Evolutionary conservation across 305 asterid species (phyloP), one percentile per base, ranked within the genome.

Genomic region (Fraxinus platypoda): DNA sequence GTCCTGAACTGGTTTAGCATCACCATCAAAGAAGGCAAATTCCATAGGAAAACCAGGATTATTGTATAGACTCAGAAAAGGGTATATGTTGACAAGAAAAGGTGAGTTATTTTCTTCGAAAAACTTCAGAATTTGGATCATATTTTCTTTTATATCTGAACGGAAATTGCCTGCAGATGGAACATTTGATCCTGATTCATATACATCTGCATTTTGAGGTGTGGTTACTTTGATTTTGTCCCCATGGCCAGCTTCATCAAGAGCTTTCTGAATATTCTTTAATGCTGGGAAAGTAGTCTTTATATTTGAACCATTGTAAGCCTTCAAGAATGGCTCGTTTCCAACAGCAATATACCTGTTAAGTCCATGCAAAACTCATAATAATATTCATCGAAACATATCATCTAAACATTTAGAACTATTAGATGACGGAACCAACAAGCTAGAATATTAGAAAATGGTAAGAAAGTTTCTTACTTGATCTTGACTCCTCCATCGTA

Each of bases 171-270:
- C 97, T 0, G 82, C 84, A 4, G 97, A 93, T 6, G 97, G 97
- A 35, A 87, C 87, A 0, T 1, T 23, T 8, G 77, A 2, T 37
- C 89, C 90, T 0, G 94, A 89, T 28, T 84, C 91, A 74, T 93
- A 93, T 7, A 93, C 94, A 35, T 93, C 97, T n/a, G 89, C 94
- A 38, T 93, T 93, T 68, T 92, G 97, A 0, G 97, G 97, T 85
- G 88, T 90, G 3, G 95, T 90, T 4, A 89, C 94, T 83, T 93
- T 93, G 85, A 93, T 86, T 70, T 87, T 86, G 81, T 84, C 90
- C 21, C 92, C 93, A 17, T 85, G 31, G 8, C 97, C 95, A 37
- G 87, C 91, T 5, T 85, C 89, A 77, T 90, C 80, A 1, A 93
- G 82, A 15, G 97, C 97, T 31, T 82, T 87, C 73, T 93, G 97